A percentile compares a stretch with the other conserved stretches of the same genome.
phyloP scores from a whole-genome alignment of 2,329 filamentous ascomycete genomes.

The Diaporthe longicolla region DNA sequence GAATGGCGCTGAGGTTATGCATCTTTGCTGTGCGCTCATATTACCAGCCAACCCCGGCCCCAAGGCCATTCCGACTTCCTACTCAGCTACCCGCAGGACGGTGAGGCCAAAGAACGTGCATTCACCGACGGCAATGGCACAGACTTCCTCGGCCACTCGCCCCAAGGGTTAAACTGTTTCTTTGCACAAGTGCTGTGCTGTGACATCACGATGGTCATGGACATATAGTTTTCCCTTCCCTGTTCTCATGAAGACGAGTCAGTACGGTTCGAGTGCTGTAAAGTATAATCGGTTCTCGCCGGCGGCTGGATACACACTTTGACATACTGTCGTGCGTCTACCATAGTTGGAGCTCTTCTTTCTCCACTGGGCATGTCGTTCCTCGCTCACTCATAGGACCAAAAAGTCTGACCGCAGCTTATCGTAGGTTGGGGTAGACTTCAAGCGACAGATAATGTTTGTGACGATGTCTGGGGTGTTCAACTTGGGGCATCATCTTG shows the following conservation, averaged over 20 bases:
- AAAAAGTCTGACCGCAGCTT: slow-evolving; percentile 16
- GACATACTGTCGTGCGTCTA: neutral
- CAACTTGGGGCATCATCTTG: neutral
- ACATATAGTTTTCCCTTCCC: neutral
- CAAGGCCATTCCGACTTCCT: too few relatives aligned
- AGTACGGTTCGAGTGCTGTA: neutral
- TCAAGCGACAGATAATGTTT: neutral
- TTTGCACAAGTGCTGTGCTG: too few relatives aligned
- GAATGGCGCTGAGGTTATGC: too few relatives aligned
- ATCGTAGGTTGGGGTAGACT: neutral
- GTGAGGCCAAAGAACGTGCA: too few relatives aligned
- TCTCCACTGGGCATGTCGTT: too few relatives aligned
- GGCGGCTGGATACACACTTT: neutral
- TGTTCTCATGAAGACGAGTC: neutral
- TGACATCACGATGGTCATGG: too few relatives aligned
- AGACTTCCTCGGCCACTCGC: too few relatives aligned
- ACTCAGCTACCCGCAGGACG: too few relatives aligned
- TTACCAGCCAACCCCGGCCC: too few relatives aligned
- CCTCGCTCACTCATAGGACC: neutral
- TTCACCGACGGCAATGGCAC: too few relatives aligned
- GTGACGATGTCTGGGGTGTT: neutral
- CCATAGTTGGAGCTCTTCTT: neutral
- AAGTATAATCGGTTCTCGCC: neutral
- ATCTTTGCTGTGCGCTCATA: too few relatives aligned
- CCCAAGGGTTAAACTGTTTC: too few relatives aligned